Base-by-base conservation (phyloP, 78 protist species). In the Acrasis kona region DNA sequence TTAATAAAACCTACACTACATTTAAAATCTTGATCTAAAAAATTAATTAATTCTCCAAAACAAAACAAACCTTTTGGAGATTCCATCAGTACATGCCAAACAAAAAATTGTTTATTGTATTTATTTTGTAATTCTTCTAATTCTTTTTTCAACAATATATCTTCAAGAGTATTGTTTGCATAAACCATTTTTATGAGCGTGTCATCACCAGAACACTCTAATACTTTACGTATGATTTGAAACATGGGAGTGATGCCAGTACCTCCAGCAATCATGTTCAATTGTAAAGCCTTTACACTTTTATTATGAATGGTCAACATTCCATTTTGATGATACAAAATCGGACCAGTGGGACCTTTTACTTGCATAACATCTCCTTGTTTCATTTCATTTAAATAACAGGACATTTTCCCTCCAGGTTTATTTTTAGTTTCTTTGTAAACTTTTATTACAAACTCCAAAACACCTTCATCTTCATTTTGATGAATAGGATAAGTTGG, bases 181-280 rank as follows among this genome's bases (percentile, higher is more conserved):
- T 80, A 88, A 39, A 88, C 66, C 65, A 88, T 71, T 12, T 77
- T 39, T 66, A 88, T 32, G 32, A 65, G 27, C 41, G 89, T 80
- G 66, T 81, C 65, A 39, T 88, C 92, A 1, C 28, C 35, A 6
- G 85, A 81, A 19, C 61, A 65, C 27, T 69, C 57, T 9, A 88
- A 37, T 66, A 84, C 72, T 1, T 72, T 82, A 31, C 64, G 77
- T 67, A 88, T 39, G n/a, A 86, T 89, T 76, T 89, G 94, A 74
- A 42, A 78, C 87, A 83, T 79, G 66, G 94, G 94, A 12, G 94
- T 86, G 76, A 89, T 85, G 72, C 94, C 94, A 0, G 91, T 80
- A 41, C 94, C 94, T 57, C 94, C 94, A 12, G 84, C 74, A 19
- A 90, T 72, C 82, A 90, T 69, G 39, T 89, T 91, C 30, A 90